Percentiles rank a stretch among this genome's conserved stretches.
phyloP scores from a whole-genome alignment of 129 eudicot genomes.

The Pulicaria dysenterica region DNA sequence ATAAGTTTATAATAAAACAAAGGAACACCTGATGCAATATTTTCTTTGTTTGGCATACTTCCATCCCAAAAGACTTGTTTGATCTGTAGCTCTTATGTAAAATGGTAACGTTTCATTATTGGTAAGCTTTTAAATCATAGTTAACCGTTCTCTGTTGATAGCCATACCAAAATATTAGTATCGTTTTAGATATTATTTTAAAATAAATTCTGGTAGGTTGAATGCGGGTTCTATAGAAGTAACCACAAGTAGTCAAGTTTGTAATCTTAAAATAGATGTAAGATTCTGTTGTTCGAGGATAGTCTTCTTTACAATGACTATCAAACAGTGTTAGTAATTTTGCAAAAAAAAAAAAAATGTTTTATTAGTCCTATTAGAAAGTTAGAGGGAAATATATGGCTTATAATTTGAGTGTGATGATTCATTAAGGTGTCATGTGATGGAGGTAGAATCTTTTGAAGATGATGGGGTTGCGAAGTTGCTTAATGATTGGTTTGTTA shows the following conservation, averaged over 20 bases:
- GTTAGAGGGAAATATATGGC: not conserved
- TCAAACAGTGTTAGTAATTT: not conserved
- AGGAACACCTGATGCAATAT: not conserved
- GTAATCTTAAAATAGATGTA: not conserved
- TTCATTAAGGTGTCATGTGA: constrained; percentile 89
- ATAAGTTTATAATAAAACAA: not conserved
- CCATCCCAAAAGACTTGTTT: not conserved
- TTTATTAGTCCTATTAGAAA: not conserved
- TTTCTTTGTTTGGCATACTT: not conserved
- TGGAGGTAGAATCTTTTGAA: constrained; percentile 99
- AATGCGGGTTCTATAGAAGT: not conserved
- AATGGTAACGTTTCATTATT: not conserved
- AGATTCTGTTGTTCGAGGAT: not conserved
- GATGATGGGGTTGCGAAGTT: constrained; percentile 76
- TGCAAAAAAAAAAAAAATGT: not conserved
- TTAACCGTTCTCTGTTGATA: not conserved
- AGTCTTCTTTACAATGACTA: not conserved
- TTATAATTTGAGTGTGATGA: constrained; percentile 13
- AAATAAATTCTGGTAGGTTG: not conserved
- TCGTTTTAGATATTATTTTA: too few species aligned
- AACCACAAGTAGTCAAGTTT: not conserved
- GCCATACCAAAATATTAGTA: not conserved
- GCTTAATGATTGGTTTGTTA: constrained; percentile 89
- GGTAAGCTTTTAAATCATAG: constrained; percentile 3
- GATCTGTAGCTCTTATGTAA: not conserved